phyloP scores from a whole-genome alignment of 106 monocot species.

The Phalaenopsis aphrodite region DNA sequence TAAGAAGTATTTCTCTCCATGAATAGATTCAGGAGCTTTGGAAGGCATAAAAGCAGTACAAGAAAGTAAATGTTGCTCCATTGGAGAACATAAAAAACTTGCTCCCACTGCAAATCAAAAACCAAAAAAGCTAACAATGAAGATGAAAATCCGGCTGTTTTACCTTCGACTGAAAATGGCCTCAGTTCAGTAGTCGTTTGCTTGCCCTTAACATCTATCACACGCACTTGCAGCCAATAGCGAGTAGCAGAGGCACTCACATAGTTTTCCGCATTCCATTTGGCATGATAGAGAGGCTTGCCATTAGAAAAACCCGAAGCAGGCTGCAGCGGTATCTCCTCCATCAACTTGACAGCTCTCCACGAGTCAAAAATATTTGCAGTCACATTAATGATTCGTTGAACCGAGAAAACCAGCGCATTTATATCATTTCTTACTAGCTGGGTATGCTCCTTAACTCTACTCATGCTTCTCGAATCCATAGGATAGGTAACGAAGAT shows the following conservation, averaged over 20 bases:
- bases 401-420: constrained; percentile 62
- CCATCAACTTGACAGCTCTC: constrained; percentile 39
- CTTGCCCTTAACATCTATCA: constrained; percentile 36
- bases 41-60: constrained; percentile 34
- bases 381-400: constrained; percentile 50
- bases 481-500: constrained; percentile 70
- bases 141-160: constrained; percentile 13
- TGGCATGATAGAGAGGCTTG: constrained; percentile 48
- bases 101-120: constrained; percentile 57
- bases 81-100: constrained; percentile 41
- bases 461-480: constrained; percentile 69
- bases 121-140: constrained; percentile 40
- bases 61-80: constrained; percentile 58
- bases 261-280: constrained; percentile 80
- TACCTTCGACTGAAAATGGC: constrained; percentile 78
- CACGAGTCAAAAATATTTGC: constrained; percentile 66
- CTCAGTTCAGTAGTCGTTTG: constrained; percentile 30
- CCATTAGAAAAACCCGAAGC: constrained; percentile 7
- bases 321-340: constrained; percentile 57
- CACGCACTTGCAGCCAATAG: constrained; percentile 61
- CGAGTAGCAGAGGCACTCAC: constrained; percentile 34
- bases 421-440: constrained; percentile 58
- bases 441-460: constrained; percentile 6
- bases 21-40: constrained; percentile 51
- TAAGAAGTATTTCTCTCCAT: constrained; percentile 32